Evolutionary conservation across 2,329 filamentous ascomycete genomes (phyloP), one percentile per base, ranked within the genome.

Genomic region (Aspergillus neoniger): DNA sequence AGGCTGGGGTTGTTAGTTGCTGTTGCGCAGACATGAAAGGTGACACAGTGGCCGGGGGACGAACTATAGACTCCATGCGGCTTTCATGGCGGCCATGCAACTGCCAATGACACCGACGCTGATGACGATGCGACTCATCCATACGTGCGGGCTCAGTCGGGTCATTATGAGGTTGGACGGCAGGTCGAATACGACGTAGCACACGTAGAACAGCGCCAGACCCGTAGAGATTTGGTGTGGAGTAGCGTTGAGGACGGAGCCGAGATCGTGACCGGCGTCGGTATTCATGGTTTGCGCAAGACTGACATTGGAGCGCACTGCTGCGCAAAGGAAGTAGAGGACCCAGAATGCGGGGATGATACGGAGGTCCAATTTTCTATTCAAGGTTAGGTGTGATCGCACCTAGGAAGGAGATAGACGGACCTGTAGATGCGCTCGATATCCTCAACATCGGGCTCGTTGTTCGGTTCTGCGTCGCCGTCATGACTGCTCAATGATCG

Each of bases 201-300:
- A 88, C 63, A 96, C 92, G 73, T 96, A 96, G 81, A 96, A 96
- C 15, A 96, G 82, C 4, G 92, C 91, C 41, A 96, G 80, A 52
- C 91, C 91, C 0, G 90, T 93, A 0, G 92, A 96, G 15, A 92
- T 88, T 76, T 96, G 89, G 69, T 90, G 90, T 9, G 88, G 77
- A 0, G 86, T 87, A 65, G 96, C 80, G 61, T 86, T 73, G 54
- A 96, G 83, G 39, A 89, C 84, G 2, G 86, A 85, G 67, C 85
- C 85, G n/a, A 96, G 85, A 72, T 95, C 89, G 72, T 96, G 91
- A 36, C 85, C 83, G 44, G 84, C 77, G 17, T 83, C 77, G 30
- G 77, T 77, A 77, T 96, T 96, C 92, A 96, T 96, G 1, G 92
- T 96, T 79, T 96, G 91, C n/a, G 92, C 91, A 67, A 96, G 87